Conservation (phyloP, 2,329 filamentous ascomycete genomes). For the Fusarium musae region DNA sequence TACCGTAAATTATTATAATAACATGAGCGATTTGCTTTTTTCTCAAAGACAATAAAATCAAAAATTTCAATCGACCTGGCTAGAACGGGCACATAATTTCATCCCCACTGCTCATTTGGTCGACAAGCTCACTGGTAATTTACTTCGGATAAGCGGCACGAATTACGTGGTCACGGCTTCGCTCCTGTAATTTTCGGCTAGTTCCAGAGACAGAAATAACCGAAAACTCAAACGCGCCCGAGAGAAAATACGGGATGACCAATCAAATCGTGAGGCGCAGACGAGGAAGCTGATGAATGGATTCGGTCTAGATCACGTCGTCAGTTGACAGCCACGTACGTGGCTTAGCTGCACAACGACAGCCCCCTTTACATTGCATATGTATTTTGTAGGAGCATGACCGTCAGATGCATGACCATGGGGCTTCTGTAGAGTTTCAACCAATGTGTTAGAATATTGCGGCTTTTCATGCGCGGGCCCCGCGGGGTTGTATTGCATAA, state of each 20-base stretch:
- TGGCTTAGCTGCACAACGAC: not conserved
- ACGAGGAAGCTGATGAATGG: not conserved
- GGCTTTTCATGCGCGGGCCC: not conserved
- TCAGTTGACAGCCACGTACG: not conserved
- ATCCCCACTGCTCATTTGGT: not conserved
- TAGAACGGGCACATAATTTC: too few species aligned
- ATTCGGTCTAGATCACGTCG: not conserved
- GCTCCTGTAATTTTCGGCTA: not conserved
- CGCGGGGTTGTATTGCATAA: not conserved
- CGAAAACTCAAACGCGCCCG: not conserved
- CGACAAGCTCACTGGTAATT: not conserved
- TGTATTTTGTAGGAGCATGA: fast-evolving
- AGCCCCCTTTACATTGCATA: not conserved
- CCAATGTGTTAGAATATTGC: too few species aligned
- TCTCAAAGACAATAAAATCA: not conserved
- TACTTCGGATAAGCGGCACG: not conserved
- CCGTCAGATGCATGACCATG: not conserved
- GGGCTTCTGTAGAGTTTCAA: not conserved
- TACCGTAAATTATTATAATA: not conserved
- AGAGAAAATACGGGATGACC: not conserved
- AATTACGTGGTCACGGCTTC: not conserved
- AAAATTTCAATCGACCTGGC: not conserved
- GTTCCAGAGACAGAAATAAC: not conserved
- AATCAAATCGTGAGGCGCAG: not conserved
- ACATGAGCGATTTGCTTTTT: not conserved